phyloP scores from a whole-genome alignment of 108 stramenopile genomes.

The Ochromonas danica region DNA sequence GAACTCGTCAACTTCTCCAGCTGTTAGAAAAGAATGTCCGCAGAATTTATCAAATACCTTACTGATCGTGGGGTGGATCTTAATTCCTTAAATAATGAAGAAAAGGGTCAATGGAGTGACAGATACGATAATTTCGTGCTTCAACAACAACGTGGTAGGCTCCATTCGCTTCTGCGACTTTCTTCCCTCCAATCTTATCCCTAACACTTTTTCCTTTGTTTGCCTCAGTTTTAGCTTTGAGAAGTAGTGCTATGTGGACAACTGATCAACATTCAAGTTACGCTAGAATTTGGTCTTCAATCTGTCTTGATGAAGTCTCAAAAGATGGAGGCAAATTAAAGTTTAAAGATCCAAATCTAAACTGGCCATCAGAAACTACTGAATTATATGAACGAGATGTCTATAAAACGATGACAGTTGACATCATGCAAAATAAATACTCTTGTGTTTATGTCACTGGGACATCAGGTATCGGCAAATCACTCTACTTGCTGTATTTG shows the following conservation, averaged over 20 bases:
- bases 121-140: too few relatives aligned
- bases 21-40: too few relatives aligned
- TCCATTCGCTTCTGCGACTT: too few relatives aligned
- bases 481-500: conserved; percentile 1
- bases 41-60: too few relatives aligned
- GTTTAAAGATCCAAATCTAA: neutral
- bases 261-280: neutral
- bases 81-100: too few relatives aligned
- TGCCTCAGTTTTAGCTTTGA: neutral
- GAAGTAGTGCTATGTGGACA: neutral
- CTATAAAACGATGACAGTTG: neutral
- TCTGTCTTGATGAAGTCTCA: neutral
- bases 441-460: neutral
- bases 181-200: too few relatives aligned
- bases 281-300: neutral
- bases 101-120: too few relatives aligned
- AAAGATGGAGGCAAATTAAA: neutral
- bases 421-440: neutral
- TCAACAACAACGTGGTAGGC: too few relatives aligned
- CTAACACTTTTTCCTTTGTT: too few relatives aligned
- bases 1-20: too few relatives aligned
- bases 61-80: too few relatives aligned
- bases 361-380: neutral
- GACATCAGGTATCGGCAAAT: neutral
- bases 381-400: conserved; percentile 1